Evolutionary conservation across 176 grass and related monocot species (phyloP).

Genomic region (Hordeum marinum): DNA sequence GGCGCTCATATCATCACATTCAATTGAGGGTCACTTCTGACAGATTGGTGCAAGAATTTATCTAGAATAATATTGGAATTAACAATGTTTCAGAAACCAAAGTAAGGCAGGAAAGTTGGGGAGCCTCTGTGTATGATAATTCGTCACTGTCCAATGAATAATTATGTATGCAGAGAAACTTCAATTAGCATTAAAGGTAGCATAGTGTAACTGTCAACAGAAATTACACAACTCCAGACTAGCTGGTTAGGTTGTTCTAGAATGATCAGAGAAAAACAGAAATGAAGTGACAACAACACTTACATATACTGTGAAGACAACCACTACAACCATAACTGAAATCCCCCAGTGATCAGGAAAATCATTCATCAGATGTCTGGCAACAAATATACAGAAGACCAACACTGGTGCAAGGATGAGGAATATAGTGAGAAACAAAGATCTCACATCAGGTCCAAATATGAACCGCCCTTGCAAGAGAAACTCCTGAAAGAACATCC

Average conservation of each 20-base stretch:
- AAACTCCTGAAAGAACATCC: slow-evolving; percentile 67
- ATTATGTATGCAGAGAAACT: not conserved
- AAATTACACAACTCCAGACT: not conserved
- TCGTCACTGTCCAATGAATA: not conserved
- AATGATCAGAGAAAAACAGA: not conserved
- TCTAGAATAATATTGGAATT: not conserved
- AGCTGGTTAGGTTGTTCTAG: not conserved
- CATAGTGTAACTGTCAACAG: not conserved
- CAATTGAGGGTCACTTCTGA: not conserved
- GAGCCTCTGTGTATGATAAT: not conserved
- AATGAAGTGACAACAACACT: slow-evolving; percentile 17
- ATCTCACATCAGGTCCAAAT: slow-evolving; percentile 96
- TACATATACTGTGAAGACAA: slow-evolving; percentile 92
- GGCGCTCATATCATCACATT: not conserved
- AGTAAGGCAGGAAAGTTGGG: not conserved
- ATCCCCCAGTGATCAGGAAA: slow-evolving; percentile 81
- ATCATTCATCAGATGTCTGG: slow-evolving; percentile 77
- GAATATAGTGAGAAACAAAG: slow-evolving; percentile 90
- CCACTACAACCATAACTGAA: slow-evolving; percentile 74
- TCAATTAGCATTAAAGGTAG: slow-evolving; percentile 2
- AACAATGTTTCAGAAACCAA: not conserved
- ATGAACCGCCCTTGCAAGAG: slow-evolving; percentile 92
- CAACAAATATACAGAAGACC: slow-evolving; percentile 94
- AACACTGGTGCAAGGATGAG: slow-evolving; percentile 79
- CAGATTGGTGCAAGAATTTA: not conserved